Evolutionary conservation across 345 rosid species (phyloP).

Genomic region (Durio zibethinus): DNA sequence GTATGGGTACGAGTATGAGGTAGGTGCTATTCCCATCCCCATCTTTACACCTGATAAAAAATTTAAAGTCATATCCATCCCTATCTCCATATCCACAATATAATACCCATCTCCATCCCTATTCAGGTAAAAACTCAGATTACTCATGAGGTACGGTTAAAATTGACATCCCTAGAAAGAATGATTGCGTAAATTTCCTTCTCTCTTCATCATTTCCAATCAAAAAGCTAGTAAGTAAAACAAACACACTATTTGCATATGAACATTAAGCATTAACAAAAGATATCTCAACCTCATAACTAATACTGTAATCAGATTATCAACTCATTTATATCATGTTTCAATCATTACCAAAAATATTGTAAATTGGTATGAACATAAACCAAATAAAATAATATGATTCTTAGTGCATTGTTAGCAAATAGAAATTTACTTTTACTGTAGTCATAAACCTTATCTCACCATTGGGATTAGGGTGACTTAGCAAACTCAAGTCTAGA

Average conservation of each 20-base stretch:
- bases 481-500: slow-evolving; percentile 47
- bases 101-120: too few relatives aligned
- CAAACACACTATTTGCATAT: slow-evolving; percentile 44
- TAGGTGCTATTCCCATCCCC: too few relatives aligned
- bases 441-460: slow-evolving; percentile 44
- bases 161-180: too few relatives aligned
- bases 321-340: slow-evolving; percentile 68
- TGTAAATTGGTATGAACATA: background rate
- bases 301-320: slow-evolving; percentile 53
- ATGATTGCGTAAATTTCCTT: slow-evolving; percentile 55
- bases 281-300: slow-evolving; percentile 49
- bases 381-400: background rate
- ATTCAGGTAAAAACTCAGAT: too few relatives aligned
- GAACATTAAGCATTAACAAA: slow-evolving; percentile 64
- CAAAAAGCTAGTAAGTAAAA: slow-evolving; percentile 66
- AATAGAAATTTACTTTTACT: slow-evolving; percentile 42
- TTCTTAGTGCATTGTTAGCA: background rate
- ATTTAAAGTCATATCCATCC: too few relatives aligned
- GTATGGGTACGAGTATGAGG: too few relatives aligned
- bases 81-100: too few relatives aligned
- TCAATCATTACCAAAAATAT: background rate
- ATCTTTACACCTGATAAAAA: too few relatives aligned
- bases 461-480: slow-evolving; percentile 51
- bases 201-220: slow-evolving; percentile 40
- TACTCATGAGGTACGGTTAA: too few relatives aligned